These are phyloP conservation scores for Trichophyton simii DNA, from an alignment of 2,329 filamentous ascomycete species.

Conservation along the genomic window DNA sequence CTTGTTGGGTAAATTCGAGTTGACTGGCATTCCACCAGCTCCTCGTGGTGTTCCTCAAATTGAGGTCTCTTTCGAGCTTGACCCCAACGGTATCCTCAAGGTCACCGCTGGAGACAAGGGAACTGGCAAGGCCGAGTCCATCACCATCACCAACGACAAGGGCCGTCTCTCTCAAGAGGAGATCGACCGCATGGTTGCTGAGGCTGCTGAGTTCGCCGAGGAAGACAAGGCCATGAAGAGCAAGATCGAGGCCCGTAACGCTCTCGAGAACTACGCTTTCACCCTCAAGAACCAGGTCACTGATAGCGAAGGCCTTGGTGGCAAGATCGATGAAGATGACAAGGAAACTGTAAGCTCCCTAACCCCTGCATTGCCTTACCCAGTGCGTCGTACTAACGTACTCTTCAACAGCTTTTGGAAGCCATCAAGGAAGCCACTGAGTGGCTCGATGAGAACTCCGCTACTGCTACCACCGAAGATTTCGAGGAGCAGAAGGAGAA, in stretches of 20 bases:
- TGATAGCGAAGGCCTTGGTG: constrained; percentile 89
- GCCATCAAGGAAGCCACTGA: constrained; percentile 94
- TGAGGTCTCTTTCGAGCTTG: constrained; percentile 93
- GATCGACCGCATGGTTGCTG: constrained; percentile 97
- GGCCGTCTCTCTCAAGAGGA: constrained; percentile 91
- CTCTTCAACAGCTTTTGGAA: constrained; percentile 54
- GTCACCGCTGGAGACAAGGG: constrained; percentile 95
- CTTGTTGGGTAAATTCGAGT: constrained; percentile 93
- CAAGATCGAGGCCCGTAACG: constrained; percentile 92
- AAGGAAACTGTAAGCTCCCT: constrained; percentile 68
- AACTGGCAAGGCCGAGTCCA: constrained; percentile 91
- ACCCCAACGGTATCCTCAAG: constrained; percentile 97
- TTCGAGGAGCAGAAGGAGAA: constrained; percentile 99
- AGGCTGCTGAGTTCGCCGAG: constrained; percentile 97
- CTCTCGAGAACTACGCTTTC: constrained; percentile 98
- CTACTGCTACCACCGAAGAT: constrained; percentile 76
- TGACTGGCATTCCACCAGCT: constrained; percentile 87
- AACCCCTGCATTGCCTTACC: neutral
- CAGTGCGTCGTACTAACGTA: constrained; percentile 18
- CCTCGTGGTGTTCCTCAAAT: constrained; percentile 96
- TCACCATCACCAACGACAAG: constrained; percentile 99
- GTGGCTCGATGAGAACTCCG: constrained; percentile 92
- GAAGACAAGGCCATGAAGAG: constrained; percentile 97
- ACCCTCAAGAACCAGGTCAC: constrained; percentile 98
- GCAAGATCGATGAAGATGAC: constrained; percentile 97